Conservation (phyloP, 129 eudicot genomes). For the Flaveria trinervia region DNA sequence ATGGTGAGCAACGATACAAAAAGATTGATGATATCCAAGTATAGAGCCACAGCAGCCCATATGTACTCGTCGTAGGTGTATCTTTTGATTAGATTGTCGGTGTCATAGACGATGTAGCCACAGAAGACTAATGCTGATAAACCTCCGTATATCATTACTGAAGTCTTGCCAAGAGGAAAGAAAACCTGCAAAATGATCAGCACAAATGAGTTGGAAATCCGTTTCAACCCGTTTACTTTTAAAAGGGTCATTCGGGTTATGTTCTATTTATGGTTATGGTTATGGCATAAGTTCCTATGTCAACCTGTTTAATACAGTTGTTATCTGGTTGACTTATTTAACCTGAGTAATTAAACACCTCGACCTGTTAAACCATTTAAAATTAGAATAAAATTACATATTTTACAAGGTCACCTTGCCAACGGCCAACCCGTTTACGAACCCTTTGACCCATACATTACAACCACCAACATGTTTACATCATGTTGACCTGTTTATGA, state of each 20-base stretch:
- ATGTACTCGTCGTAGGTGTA: constrained; percentile 67
- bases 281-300: too few relatives aligned
- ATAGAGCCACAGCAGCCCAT: constrained; percentile 61
- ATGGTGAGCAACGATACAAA: constrained; percentile 47
- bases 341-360: background rate
- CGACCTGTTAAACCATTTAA: background rate
- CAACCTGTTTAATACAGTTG: background rate
- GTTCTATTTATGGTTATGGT: too few relatives aligned
- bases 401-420: background rate
- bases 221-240: constrained; percentile 1
- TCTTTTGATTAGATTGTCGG: constrained; percentile 75
- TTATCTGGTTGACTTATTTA: too few relatives aligned
- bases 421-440: background rate
- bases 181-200: constrained; percentile 43
- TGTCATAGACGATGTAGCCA: constrained; percentile 72
- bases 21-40: constrained; percentile 71
- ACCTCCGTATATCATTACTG: constrained; percentile 53
- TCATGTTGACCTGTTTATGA: background rate
- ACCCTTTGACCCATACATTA: too few relatives aligned
- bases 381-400: background rate
- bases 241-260: background rate
- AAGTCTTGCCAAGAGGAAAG: constrained; percentile 57
- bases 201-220: background rate
- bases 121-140: constrained; percentile 67
- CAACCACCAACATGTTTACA: background rate